phyloP scores from a whole-genome alignment of 169 alveolate species.

The Cryptosporidium meleagridis region DNA sequence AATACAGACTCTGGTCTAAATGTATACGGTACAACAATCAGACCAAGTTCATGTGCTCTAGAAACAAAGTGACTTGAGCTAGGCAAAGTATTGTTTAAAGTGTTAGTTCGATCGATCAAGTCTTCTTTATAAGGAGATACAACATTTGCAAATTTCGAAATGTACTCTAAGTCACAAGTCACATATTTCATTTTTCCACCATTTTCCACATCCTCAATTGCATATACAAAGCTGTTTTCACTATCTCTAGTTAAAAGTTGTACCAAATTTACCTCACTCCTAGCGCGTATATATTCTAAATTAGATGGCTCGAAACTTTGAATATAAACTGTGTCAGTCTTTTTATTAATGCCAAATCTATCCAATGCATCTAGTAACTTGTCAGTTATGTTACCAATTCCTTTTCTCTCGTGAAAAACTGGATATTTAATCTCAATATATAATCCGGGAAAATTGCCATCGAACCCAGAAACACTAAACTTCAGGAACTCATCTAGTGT shows the following conservation, averaged over 20 bases:
- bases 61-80: slow-evolving; percentile 28
- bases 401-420: slow-evolving; percentile 7
- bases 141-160: slow-evolving; percentile 48
- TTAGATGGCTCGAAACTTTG: slow-evolving; percentile 68
- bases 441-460: slow-evolving; percentile 26
- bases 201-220: slow-evolving; percentile 2
- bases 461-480: slow-evolving; percentile 31
- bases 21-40: slow-evolving; percentile 65
- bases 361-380: slow-evolving; percentile 26
- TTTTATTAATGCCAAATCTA: slow-evolving; percentile 40
- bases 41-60: slow-evolving; percentile 27
- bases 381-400: slow-evolving; percentile 38
- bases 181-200: slow-evolving; percentile 7
- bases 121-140: slow-evolving; percentile 61
- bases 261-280: slow-evolving; percentile 40
- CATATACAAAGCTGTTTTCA: slow-evolving; percentile 50
- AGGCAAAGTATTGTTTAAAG: neutral
- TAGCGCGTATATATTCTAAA: slow-evolving; percentile 39
- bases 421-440: slow-evolving; percentile 68
- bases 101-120: neutral
- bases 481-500: slow-evolving; percentile 80
- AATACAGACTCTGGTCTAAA: slow-evolving; percentile 65
- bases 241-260: slow-evolving; percentile 42
- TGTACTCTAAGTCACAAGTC: slow-evolving; percentile 17
- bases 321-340: slow-evolving; percentile 2